A percentile compares a stretch with the other conserved stretches of the same genome.
phyloP scores from a whole-genome alignment of 176 grass and related monocot genomes.

The Otatea glauca region DNA sequence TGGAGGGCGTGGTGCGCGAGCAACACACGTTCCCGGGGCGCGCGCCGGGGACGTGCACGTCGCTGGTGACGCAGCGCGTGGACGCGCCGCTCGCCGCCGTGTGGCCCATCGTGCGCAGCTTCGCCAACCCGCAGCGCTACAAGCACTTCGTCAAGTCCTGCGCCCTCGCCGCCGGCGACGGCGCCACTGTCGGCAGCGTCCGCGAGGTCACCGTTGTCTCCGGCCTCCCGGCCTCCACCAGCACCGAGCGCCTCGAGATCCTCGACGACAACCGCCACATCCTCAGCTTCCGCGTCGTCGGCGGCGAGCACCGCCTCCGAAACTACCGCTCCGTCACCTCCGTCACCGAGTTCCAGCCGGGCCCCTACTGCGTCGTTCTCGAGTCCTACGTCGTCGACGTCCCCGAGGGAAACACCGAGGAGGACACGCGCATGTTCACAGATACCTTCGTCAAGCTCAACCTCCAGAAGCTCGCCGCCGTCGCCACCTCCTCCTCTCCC shows the following conservation, averaged over 20 bases:
- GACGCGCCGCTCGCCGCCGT: conserved; percentile 71
- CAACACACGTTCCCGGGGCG: conserved; percentile 68
- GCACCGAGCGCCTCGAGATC: conserved; percentile 95
- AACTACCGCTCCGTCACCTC: conserved; percentile 98
- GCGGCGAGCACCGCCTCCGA: conserved; percentile 86
- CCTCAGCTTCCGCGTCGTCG: conserved; percentile 91
- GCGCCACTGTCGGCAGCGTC: conserved; percentile 80
- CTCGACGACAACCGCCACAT: conserved; percentile 84
- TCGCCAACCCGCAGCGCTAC: conserved; percentile 79
- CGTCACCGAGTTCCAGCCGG: conserved; percentile 70
- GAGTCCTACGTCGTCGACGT: conserved; percentile 97
- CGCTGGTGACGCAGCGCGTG: conserved; percentile 81
- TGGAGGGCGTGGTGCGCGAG: conserved; percentile 49
- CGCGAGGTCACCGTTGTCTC: conserved; percentile 87
- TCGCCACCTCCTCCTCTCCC: conserved; percentile 45
- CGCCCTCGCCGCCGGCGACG: conserved; percentile 59
- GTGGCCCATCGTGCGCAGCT: conserved; percentile 85
- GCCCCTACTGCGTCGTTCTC: conserved; percentile 70
- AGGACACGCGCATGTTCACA: conserved; percentile 93
- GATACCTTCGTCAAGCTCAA: conserved; percentile 94
- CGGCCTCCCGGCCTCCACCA: conserved; percentile 81
- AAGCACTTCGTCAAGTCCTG: conserved; percentile 98
- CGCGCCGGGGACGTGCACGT: conserved; percentile 63
- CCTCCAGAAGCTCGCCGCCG: conserved; percentile 81
- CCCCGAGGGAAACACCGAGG: conserved; percentile 82